Percentiles rank a stretch among this genome's conserved stretches.
These are phyloP conservation scores for Erysimum cheiri DNA, from an alignment of 441 rosid species.

Conservation along the genomic window DNA sequence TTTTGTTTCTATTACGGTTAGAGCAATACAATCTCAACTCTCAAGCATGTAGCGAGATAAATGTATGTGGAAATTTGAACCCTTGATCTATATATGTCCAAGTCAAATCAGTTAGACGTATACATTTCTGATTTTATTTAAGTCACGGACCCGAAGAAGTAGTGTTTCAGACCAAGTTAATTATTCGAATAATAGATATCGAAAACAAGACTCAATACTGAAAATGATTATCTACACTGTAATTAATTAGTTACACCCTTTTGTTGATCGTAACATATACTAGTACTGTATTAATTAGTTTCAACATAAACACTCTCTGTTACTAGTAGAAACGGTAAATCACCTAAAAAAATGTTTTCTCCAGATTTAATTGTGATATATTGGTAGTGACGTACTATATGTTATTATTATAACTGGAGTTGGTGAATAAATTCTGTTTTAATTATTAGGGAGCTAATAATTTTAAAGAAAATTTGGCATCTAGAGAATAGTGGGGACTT, in stretches of 20 bases:
- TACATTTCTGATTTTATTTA: neutral
- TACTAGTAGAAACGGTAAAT: neutral
- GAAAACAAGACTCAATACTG: neutral
- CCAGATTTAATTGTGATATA: conserved; percentile 2
- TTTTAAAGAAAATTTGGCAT: conserved; percentile 34
- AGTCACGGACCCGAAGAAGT: neutral
- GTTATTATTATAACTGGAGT: conserved; percentile 37
- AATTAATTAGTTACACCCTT: too few relatives aligned
- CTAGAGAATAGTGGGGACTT: conserved; percentile 39
- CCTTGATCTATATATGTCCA: neutral
- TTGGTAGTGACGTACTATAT: neutral
- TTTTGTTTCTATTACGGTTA: neutral
- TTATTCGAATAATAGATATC: neutral
- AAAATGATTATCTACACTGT: too few relatives aligned
- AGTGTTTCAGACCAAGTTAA: neutral
- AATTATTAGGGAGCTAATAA: conserved; percentile 26
- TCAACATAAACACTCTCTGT: neutral
- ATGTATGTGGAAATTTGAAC: neutral
- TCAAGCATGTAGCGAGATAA: neutral
- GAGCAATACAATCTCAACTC: neutral
- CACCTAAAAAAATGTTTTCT: neutral
- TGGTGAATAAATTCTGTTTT: conserved; percentile 29
- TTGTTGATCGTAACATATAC: too few relatives aligned
- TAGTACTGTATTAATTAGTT: too few relatives aligned
- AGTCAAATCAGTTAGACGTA: conserved; percentile 9